Evolutionary conservation across 345 rosid species (phyloP).

Genomic region (Arabidopsis arenosa): DNA sequence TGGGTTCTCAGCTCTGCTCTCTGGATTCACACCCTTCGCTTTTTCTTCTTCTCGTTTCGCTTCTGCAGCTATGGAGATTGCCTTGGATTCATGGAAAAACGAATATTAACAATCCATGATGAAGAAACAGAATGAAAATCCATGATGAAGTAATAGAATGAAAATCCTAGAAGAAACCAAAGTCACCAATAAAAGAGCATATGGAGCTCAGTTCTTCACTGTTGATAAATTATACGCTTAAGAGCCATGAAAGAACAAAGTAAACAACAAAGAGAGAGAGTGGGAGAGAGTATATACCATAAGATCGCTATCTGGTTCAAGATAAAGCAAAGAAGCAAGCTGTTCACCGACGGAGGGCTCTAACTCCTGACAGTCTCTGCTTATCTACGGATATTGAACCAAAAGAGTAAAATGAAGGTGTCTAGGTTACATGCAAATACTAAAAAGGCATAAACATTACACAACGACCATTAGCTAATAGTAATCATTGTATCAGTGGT

Average conservation of each 20-base stretch:
- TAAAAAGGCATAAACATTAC: conserved; percentile 14
- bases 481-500: conserved; percentile 8
- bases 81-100: conserved; percentile 40
- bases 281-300: conserved; percentile 63
- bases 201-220: conserved; percentile 16
- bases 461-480: conserved; percentile 21
- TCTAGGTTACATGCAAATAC: conserved; percentile 15
- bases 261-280: conserved; percentile 16
- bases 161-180: conserved; percentile 15
- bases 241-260: conserved; percentile 9
- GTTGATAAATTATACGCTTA: conserved; percentile 15
- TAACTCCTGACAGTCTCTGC: conserved; percentile 99
- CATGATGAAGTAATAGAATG: neutral
- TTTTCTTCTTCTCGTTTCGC: conserved; percentile 96
- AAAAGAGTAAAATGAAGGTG: conserved; percentile 35
- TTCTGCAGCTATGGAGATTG: conserved; percentile 86
- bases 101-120: conserved; percentile 16
- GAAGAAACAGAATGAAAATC: neutral
- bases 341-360: conserved; percentile 94
- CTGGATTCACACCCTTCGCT: conserved; percentile 92
- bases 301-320: conserved; percentile 98
- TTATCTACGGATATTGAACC: conserved; percentile 63
- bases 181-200: conserved; percentile 4
- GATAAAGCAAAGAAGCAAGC: conserved; percentile 90
- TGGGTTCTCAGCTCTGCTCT: conserved; percentile 78